Evolutionary conservation across 2,329 filamentous ascomycete species (phyloP).

Genomic region (Aspergillus ochraceoroseus): DNA sequence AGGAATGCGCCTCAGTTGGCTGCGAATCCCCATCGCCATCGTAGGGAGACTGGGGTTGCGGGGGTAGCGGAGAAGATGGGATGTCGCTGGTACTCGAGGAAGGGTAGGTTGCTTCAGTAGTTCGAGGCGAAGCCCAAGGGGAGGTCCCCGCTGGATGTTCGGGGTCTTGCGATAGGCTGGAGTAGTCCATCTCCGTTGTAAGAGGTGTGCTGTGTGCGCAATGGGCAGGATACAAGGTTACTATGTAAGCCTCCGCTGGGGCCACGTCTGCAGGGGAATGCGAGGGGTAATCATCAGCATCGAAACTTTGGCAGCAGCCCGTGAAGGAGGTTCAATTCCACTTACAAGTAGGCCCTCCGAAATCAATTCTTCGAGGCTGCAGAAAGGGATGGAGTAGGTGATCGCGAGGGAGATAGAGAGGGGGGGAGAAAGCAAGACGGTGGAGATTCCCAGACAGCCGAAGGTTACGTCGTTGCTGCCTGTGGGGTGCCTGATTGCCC

Average conservation of each 20-base stretch:
- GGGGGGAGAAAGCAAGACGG: constrained; percentile 4
- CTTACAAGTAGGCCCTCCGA: constrained; percentile 19
- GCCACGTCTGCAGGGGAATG: constrained; percentile 22
- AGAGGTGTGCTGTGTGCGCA: constrained; percentile 13
- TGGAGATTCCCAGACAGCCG: constrained; percentile 8
- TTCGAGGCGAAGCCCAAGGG: constrained; percentile 59
- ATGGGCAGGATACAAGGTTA: constrained; percentile 14
- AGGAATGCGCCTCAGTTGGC: constrained; percentile 17
- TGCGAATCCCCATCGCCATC: constrained; percentile 23
- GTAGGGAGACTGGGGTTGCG: constrained; percentile 36
- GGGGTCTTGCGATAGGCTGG: constrained; percentile 53
- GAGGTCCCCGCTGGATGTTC: constrained; percentile 56
- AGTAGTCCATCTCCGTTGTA: constrained; percentile 63
- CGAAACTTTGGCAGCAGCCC: not conserved
- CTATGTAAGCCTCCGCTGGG: constrained; percentile 15
- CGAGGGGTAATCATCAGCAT: constrained; percentile 15
- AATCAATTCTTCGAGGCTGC: constrained; percentile 6
- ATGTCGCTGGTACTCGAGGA: constrained; percentile 35
- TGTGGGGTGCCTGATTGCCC: constrained; percentile 19
- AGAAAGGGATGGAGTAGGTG: constrained; percentile 4
- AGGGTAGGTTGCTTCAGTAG: constrained; percentile 43
- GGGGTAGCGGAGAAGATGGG: constrained; percentile 41
- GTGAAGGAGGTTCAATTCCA: not conserved
- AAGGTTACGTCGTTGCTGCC: constrained; percentile 23
- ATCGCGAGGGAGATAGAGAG: constrained; percentile 5